These are phyloP conservation scores for Coemansia javaensis DNA, from an alignment of 192 early-diverging fungal species.

Conservation along the genomic window DNA sequence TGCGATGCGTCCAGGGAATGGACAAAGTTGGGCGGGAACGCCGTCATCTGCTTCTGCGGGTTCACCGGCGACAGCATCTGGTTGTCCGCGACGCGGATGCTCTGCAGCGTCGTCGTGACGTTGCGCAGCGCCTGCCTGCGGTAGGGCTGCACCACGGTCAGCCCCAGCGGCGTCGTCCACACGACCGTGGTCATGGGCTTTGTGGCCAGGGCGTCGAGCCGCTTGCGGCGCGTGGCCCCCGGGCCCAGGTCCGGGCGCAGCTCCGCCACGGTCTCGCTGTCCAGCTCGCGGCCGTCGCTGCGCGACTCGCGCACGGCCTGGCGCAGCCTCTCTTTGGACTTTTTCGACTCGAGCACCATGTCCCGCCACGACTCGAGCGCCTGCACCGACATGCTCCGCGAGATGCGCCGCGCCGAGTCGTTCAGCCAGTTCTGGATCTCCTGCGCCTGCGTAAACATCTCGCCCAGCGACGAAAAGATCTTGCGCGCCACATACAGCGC, in stretches of 20 bases:
- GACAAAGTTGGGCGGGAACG: slow-evolving; percentile 98
- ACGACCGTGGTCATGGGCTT: slow-evolving; percentile 86
- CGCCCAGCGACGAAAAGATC: slow-evolving; percentile 81
- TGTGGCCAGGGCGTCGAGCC: slow-evolving; percentile 27
- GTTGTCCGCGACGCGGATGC: slow-evolving; percentile 67
- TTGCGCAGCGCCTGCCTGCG: slow-evolving; percentile 62
- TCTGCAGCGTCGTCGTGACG: slow-evolving; percentile 77
- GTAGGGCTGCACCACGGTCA: slow-evolving; percentile 97
- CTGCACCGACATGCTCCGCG: slow-evolving; percentile 65
- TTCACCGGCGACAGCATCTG: slow-evolving; percentile 75
- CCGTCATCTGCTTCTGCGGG: slow-evolving; percentile 84
- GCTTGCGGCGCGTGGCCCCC: slow-evolving; percentile 24
- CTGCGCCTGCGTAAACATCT: slow-evolving; percentile 86
- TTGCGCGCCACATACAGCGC: slow-evolving; percentile 72
- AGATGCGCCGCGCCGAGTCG: slow-evolving; percentile 75
- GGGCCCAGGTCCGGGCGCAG: slow-evolving; percentile 35
- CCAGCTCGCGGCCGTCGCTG: slow-evolving; percentile 1
- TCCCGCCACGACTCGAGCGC: slow-evolving; percentile 41
- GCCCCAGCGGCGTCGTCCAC: slow-evolving; percentile 92
- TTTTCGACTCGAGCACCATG: slow-evolving; percentile 21
- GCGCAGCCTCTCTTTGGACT: slow-evolving; percentile 23
- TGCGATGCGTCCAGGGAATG: slow-evolving; percentile 96
- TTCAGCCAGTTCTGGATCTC: slow-evolving; percentile 94
- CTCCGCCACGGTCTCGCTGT: slow-evolving; percentile 18
- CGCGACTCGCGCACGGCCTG: slow-evolving; percentile 14